Conservation (phyloP, 2,329 filamentous ascomycete species). For the Incumbomyces lentus region DNA sequence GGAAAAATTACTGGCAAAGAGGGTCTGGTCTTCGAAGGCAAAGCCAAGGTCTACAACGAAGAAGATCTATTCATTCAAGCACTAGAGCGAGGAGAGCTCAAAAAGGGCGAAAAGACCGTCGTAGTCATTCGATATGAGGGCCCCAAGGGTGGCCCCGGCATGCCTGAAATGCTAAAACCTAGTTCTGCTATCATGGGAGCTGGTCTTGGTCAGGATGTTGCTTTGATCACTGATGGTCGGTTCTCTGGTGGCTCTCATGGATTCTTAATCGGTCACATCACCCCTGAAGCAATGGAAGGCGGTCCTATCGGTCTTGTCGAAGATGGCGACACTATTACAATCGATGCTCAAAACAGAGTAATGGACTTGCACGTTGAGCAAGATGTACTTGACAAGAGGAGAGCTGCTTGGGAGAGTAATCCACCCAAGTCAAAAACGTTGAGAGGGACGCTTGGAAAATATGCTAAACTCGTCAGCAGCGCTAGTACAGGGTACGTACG, state of each 20-base stretch:
- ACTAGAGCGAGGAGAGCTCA: slow-evolving; percentile 57
- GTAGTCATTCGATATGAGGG: slow-evolving; percentile 67
- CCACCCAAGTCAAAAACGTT: slow-evolving; percentile 48
- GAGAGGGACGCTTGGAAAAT: slow-evolving; percentile 61
- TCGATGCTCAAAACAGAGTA: slow-evolving; percentile 65
- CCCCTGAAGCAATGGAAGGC: slow-evolving; percentile 76
- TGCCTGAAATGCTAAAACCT: slow-evolving; percentile 67
- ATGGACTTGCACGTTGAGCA: slow-evolving; percentile 57
- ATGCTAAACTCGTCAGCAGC: slow-evolving; percentile 44
- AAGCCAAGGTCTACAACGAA: slow-evolving; percentile 59
- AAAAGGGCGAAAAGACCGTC: slow-evolving; percentile 66
- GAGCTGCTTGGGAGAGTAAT: slow-evolving; percentile 48
- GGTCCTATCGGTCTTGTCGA: slow-evolving; percentile 74
- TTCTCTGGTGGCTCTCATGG: slow-evolving; percentile 77
- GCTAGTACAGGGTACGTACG: slow-evolving; percentile 32
- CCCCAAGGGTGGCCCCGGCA: slow-evolving; percentile 62
- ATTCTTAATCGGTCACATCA: slow-evolving; percentile 79
- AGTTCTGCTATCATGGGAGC: slow-evolving; percentile 64
- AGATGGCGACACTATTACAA: slow-evolving; percentile 70
- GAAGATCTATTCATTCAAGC: slow-evolving; percentile 60
- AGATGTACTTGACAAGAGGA: slow-evolving; percentile 50
- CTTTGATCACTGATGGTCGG: slow-evolving; percentile 63
- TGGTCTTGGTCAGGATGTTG: slow-evolving; percentile 58
- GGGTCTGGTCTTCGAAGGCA: slow-evolving; percentile 56
- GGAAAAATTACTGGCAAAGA: slow-evolving; percentile 72